A percentile compares a stretch with the other conserved stretches of the same genome.
phyloP scores from a whole-genome alignment of 441 rosid genomes.

The Syzygium syzygioides region DNA sequence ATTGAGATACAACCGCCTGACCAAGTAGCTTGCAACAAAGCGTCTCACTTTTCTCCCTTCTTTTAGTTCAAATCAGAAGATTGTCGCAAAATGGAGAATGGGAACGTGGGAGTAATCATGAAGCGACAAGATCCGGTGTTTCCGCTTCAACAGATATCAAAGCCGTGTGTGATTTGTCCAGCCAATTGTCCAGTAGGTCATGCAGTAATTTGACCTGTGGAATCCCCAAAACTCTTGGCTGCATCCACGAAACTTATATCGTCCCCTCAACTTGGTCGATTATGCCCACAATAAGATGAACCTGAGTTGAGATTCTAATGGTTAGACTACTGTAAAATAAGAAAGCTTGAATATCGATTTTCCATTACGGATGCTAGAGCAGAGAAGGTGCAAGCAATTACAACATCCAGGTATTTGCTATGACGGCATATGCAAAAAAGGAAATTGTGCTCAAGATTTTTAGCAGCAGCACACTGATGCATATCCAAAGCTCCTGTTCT shows the following conservation, averaged over 20 bases:
- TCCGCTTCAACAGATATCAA: neutral
- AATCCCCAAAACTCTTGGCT: neutral
- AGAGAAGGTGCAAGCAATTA: neutral
- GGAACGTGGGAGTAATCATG: neutral
- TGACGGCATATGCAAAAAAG: neutral
- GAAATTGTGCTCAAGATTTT: neutral
- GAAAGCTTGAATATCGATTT: neutral
- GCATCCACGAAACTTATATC: neutral
- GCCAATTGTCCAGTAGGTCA: neutral
- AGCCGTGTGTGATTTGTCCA: neutral
- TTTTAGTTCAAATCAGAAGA: neutral
- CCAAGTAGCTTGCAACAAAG: neutral
- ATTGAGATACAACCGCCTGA: neutral
- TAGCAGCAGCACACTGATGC: neutral
- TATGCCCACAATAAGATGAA: neutral
- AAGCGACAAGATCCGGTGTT: rapidly evolving
- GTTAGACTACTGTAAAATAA: neutral
- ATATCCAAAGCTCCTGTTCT: neutral
- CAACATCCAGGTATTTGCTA: neutral
- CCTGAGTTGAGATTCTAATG: neutral
- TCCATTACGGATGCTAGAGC: neutral
- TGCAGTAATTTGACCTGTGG: neutral
- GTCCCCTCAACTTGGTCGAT: neutral
- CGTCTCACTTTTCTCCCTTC: neutral
- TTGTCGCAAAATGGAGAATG: rapidly evolving